Base-by-base conservation (phyloP, 2,329 filamentous ascomycete species). In the Botrytis deweyae region DNA sequence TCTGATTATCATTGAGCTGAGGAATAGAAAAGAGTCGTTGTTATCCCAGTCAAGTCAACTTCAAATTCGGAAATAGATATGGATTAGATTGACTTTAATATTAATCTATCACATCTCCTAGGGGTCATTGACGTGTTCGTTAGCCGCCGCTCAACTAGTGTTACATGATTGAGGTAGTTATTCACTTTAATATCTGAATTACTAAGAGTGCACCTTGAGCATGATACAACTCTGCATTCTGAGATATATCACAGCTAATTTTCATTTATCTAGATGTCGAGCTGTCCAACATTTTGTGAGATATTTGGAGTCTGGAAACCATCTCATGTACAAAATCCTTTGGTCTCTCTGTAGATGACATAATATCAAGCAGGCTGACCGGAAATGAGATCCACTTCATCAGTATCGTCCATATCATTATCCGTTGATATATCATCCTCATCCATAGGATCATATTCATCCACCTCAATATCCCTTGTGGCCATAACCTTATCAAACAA, bases 101-200 rank as follows among this genome's bases (percentile, higher is more conserved):
- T 55, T 2, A n/a, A 29, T 29, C 12, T 29, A 52, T n/a, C 14
- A 33, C 33, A 33, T 33, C 33, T 33, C 33, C 33, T 4, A n/a
- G 1, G 1, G 6, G n/a, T 16, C 2, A 0, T n/a, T 25, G 25
- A 52, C 1, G 4, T 0, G 12, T 52, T 55, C 5, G 14, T 16
- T 55, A 0, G 18, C 2, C n/a, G 12, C 5, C n/a, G 25, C 14
- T 58, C n/a, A 18, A 29, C 12, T 29, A 29, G 7, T 14, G 14
- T 58, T 18, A 29, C n/a, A 4, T 58, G n/a, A 18, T 58, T 33
- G 52, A 58, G 6, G 5, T 58, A 18, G 6, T 6, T 18, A 29
- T 12, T 1, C 16, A 55, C 25, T 52, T 52, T 12, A 5, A 55
- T 20, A 16, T n/a, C 1, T 7, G 25, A 55, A 3, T n/a, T n/a